Evolutionary conservation across 1,284 basidiomycete genomes (phyloP), one percentile per base, ranked within the genome.

Genomic region (Coniferiporia weirii): DNA sequence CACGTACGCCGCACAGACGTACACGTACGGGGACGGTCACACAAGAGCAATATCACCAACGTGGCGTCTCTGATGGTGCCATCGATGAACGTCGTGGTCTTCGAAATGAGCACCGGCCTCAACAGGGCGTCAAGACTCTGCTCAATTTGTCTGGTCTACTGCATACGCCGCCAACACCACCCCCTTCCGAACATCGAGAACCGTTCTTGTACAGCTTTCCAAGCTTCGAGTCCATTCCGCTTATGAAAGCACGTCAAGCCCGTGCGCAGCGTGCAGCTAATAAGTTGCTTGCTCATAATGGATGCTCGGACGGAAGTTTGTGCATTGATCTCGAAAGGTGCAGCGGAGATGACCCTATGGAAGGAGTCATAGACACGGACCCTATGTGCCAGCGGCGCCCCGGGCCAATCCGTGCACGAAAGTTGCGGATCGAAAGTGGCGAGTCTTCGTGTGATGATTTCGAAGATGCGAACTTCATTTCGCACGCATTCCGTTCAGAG

Each of bases 181-280:
- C 49, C 19, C 56, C 54, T 20, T 55, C 56, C 2, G 43, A 49
- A 15, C 40, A 44, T 13, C 46, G 15, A 17, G 60, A 61, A 9
- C 60, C 60, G 3, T 61, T 61, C 48, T 44, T 61, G 57, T 61
- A 61, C 27, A 58, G 44, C 40, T 61, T 61, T 46, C 60, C 60
- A 19, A 55, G 27, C 5, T 58, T 61, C 40, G 47, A 54, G 13
- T 54, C 56, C 32, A 61, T 56, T 17, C 56, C 60, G 20, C 60
- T 61, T 27, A 35, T 34, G 17, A 54, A 55, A 40, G 60, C 60
- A 45, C 50, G 57, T 15, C 50, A 61, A 17, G 52, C 52, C 15
- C 56, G 60, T 36, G 56, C 60, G 17, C 49, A 20, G 9, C 51
- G 60, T n/a, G 56, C 32, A 15, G 48, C 54, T 3, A 45, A 17